These are phyloP conservation scores for Colletotrichum brevisporum DNA, from an alignment of 2,329 filamentous ascomycete genomes.

Conservation along the genomic window DNA sequence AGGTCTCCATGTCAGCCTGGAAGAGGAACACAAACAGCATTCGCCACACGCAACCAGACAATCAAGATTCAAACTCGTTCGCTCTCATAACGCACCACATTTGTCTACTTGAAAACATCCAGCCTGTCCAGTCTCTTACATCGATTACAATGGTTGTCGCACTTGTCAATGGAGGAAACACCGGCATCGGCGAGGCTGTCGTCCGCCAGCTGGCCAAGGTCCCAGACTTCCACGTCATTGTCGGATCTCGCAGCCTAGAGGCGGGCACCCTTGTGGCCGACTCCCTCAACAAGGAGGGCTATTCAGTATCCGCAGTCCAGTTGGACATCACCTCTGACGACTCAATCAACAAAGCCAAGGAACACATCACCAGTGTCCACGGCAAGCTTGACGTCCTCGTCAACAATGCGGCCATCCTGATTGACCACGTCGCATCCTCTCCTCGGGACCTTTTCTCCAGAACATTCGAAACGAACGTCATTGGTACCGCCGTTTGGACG, in stretches of 20 bases:
- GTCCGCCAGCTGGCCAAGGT: constrained; percentile 44
- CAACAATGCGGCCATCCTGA: constrained; percentile 52
- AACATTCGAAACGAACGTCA: constrained; percentile 56
- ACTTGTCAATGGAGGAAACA: constrained; percentile 36
- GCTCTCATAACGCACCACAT: neutral
- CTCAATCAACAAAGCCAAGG: constrained; percentile 47
- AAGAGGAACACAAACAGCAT: no score
- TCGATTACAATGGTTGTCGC: constrained; percentile 16
- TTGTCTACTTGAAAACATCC: neutral
- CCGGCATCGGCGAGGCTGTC: constrained; percentile 32
- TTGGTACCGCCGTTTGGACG: constrained; percentile 49
- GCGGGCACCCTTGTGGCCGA: constrained; percentile 45
- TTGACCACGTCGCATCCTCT: constrained; percentile 43
- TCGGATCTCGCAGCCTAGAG: constrained; percentile 49
- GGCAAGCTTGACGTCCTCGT: constrained; percentile 53
- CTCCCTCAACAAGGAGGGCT: constrained; percentile 44
- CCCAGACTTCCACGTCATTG: constrained; percentile 51
- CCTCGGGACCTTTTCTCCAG: constrained; percentile 53
- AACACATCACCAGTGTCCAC: constrained; percentile 41
- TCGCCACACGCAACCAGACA: no score
- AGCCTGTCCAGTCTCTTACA: neutral
- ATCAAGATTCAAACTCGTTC: no score
- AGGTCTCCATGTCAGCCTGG: no score
- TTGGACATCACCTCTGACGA: constrained; percentile 47
- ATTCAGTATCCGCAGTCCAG: constrained; percentile 45